phyloP scores from a whole-genome alignment of 495 filamentous ascomycete species.

The Antarctomyces pellizariae region DNA sequence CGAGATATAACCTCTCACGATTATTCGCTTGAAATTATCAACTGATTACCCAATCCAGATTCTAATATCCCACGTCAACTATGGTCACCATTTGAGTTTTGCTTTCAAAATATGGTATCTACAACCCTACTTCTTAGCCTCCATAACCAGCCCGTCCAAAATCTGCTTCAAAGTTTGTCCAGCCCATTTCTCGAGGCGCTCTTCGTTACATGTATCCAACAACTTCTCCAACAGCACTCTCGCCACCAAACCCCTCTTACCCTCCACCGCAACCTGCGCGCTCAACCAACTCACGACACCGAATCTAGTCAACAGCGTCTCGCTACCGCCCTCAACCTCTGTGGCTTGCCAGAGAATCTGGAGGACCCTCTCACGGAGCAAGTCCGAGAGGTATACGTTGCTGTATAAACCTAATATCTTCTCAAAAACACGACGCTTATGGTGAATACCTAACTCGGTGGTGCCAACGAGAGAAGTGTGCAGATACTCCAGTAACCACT shows the following conservation, averaged over 20 bases:
- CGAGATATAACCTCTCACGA: too few species aligned
- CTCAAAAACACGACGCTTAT: constrained; percentile 58
- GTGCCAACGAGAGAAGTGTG: constrained; percentile 32
- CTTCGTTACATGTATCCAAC: constrained; percentile 46
- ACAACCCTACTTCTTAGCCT: too few species aligned
- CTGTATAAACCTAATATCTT: constrained; percentile 46
- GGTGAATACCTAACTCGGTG: constrained; percentile 60
- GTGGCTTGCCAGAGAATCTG: constrained; percentile 50
- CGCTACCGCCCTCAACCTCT: constrained; percentile 53
- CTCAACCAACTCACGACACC: constrained; percentile 67
- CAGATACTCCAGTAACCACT: constrained; percentile 63
- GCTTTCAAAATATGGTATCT: too few species aligned
- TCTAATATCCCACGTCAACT: too few species aligned
- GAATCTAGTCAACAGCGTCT: constrained; percentile 63
- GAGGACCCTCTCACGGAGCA: constrained; percentile 42
- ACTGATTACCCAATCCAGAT: too few species aligned
- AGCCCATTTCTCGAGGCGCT: constrained; percentile 45
- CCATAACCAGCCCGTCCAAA: constrained; percentile 13
- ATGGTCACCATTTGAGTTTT: too few species aligned
- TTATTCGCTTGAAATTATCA: too few species aligned
- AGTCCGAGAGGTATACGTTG: constrained; percentile 34
- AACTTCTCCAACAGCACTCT: constrained; percentile 33
- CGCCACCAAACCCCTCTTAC: constrained; percentile 28
- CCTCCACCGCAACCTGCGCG: constrained; percentile 23
- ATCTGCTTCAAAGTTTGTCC: constrained; percentile 21